Evolutionary conservation across 352 stramenopile genomes (phyloP), one percentile per base, ranked within the genome.

Genomic region (Phytophthora pini): DNA sequence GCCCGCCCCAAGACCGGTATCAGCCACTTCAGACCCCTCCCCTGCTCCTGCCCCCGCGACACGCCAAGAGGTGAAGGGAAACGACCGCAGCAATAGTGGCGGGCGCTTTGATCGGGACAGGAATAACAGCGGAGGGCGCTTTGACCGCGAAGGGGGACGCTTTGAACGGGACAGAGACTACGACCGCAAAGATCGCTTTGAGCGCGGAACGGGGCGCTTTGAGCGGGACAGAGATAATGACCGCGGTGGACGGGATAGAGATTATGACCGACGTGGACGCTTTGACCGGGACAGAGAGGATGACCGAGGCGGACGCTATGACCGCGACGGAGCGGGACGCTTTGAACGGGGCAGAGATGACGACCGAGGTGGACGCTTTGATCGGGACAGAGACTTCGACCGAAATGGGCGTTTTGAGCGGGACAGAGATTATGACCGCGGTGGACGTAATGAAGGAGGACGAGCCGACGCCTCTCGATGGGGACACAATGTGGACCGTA

Each of bases 381-480:
- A 74, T 12, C 44, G 62, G 9, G 55, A 65, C 24, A 45, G 56
- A 38, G 46, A 57, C 4, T 27, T n/a, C 11, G 46, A 22, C 24
- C 26, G 54, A 36, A 36, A 36, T 43, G 64, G 44, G 9, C 65
- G 59, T 26, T 65, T 57, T 27, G 56, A 67, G 11, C 54, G 53
- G 15, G 50, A 56, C 34, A 46, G 49, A 34, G 49, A 20, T 6
- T 60, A 26, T 52, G 48, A 56, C 4, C 31, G 48, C 38, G 40
- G 74, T 56, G 51, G 54, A 54, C 68, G 63, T 26, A 26, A 26
- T 26, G 41, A 51, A 29, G 39, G 75, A 58, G 53, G 56, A 43
- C 69, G 69, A 5, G 53, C 61, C 13, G 66, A 74, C 22, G 10
- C 56, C 3, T 61, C 39, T 27, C 48, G 62, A 32, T 76, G 68